Evolutionary conservation across 1,284 basidiomycete genomes (phyloP), one percentile per base, ranked within the genome.

Genomic region (Sporisorium scitamineum): DNA sequence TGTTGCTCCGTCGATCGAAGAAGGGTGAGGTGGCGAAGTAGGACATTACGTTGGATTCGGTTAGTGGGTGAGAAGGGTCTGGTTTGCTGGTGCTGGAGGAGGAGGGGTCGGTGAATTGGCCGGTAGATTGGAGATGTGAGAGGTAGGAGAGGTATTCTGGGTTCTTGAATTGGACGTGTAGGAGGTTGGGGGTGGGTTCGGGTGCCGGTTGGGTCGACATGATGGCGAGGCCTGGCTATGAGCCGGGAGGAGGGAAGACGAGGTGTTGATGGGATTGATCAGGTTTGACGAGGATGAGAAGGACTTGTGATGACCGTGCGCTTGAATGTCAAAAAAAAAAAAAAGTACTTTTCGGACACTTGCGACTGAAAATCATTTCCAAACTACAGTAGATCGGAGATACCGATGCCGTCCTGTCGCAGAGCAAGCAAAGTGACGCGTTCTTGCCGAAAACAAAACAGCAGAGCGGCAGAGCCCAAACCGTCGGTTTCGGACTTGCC

Each of bases 1-100:
- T 84, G 54, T 80, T 83, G 67, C 77, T 78, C 26, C 75, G 62
- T 16, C 76, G 65, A 32, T 83, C 82, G 63, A 79, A 84, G 63
- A 84, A 84, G 18, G 80, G 80, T 18, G 80, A 82, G 27, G 70
- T 79, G 37, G 77, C 76, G 53, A 84, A 84, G 60, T 84, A 84
- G 9, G 80, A 66, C 64, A 83, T 77, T 4, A 79, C 75, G 41
- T 81, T 83, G 58, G 66, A 60, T 44, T 72, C 76, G 57, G 68
- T 77, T 5, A 83, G 58, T 0, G 78, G 74, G 22, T 70, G 62
- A 1, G 42, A 24, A 0, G 67, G 60, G 24, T 66, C 63, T 13
- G 48, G 45, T 26, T 54, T 54, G 39, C 58, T 42, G 18, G 70
- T 32, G 22, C 44, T 2, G 8, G 62, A 24, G 16, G 51, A 44